Percentiles rank a stretch among this genome's conserved stretches.
phyloP scores from a whole-genome alignment of 2,329 filamentous ascomycete species.

The Monilinia fructicola region DNA sequence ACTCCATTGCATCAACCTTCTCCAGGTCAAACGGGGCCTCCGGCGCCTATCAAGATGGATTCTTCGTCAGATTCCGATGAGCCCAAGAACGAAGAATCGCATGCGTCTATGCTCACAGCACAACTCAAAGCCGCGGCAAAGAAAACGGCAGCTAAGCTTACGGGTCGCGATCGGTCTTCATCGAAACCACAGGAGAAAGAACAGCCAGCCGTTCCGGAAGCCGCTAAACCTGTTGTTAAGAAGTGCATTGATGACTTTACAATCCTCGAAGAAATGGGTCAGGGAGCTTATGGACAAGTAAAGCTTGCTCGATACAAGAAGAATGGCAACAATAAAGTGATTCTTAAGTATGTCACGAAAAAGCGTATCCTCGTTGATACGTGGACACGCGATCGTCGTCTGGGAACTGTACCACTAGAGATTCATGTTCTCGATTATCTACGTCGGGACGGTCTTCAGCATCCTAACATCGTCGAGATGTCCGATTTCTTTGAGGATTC shows the following conservation, averaged over 20 bases:
- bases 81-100: constrained; percentile 43
- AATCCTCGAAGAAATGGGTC: constrained; percentile 96
- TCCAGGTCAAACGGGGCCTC: constrained; percentile 66
- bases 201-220: constrained; percentile 37
- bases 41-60: constrained; percentile 56
- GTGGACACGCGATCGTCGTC: constrained; percentile 89
- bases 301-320: constrained; percentile 88
- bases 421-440: constrained; percentile 97
- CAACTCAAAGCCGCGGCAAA: constrained; percentile 59
- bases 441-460: constrained; percentile 66
- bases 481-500: constrained; percentile 75
- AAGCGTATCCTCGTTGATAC: constrained; percentile 95
- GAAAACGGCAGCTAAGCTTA: constrained; percentile 55
- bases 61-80: constrained; percentile 51
- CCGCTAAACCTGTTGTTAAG: constrained; percentile 54
- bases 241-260: constrained; percentile 87
- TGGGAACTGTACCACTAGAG: constrained; percentile 93
- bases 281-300: constrained; percentile 96
- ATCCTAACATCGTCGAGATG: constrained; percentile 73
- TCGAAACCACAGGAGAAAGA: constrained; percentile 40
- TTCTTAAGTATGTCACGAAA: constrained; percentile 98
- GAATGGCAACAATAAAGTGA: constrained; percentile 73
- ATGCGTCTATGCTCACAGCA: constrained; percentile 52
- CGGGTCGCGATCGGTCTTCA: constrained; percentile 43
- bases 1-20: constrained; percentile 78